These are phyloP conservation scores for Ceriops zippeliana DNA, from an alignment of 345 rosid species.

Conservation along the genomic window DNA sequence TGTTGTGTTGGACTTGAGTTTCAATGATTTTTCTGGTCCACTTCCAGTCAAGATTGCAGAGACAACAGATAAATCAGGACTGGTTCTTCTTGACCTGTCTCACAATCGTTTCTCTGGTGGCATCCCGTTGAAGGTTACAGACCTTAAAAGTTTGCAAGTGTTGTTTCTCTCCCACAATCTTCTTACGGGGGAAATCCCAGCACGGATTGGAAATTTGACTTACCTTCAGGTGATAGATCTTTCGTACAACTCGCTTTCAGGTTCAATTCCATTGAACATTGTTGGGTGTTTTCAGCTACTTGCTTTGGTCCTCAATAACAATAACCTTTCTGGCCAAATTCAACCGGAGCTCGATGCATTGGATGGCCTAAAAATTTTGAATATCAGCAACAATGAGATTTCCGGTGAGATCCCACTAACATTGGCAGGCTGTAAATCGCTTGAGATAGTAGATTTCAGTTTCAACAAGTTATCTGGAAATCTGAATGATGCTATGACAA, in stretches of 20 bases:
- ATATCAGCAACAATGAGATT: constrained; percentile 68
- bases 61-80: constrained; percentile 65
- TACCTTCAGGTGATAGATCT: constrained; percentile 85
- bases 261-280: constrained; percentile 72
- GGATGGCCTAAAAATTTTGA: constrained; percentile 72
- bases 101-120: constrained; percentile 69
- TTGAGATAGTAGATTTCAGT: constrained; percentile 84
- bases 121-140: constrained; percentile 67
- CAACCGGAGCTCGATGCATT: constrained; percentile 92
- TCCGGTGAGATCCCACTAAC: constrained; percentile 91
- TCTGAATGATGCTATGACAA: constrained; percentile 77
- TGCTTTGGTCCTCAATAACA: constrained; percentile 62
- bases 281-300: constrained; percentile 91
- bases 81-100: constrained; percentile 78
- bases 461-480: constrained; percentile 77
- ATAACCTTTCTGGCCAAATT: constrained; percentile 76
- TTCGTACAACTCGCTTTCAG: constrained; percentile 66
- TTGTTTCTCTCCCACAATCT: constrained; percentile 81
- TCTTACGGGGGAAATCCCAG: constrained; percentile 71
- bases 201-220: constrained; percentile 77
- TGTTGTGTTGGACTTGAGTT: constrained; percentile 74
- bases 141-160: constrained; percentile 74
- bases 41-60: constrained; percentile 61
- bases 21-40: constrained; percentile 64
- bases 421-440: constrained; percentile 76